These are phyloP conservation scores for Mycena sp. DNA, from an alignment of 1,284 basidiomycete species.

Conservation along the genomic window DNA sequence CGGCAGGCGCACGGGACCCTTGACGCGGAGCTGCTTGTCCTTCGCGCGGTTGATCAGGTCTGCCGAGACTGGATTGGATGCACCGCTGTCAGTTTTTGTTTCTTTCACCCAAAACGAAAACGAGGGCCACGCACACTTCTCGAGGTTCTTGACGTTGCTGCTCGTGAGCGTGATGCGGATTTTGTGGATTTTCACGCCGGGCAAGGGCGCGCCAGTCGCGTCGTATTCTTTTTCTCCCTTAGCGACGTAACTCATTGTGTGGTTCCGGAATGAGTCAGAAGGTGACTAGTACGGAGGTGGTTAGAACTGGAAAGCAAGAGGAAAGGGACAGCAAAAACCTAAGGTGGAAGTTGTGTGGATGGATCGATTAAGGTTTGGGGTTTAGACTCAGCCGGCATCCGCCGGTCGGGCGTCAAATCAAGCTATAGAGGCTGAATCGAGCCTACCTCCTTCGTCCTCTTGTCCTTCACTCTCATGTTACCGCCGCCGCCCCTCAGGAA, in stretches of 20 bases:
- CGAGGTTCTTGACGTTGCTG: slow-evolving; percentile 97
- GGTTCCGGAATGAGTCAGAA: slow-evolving; percentile 72
- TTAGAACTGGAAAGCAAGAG: no score
- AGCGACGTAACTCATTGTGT: slow-evolving; percentile 99
- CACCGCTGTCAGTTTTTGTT: slow-evolving; percentile 5
- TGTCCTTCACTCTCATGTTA: no score
- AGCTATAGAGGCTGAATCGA: no score
- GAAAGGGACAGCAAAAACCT: no score
- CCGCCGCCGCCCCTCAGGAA: no score
- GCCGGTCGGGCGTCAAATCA: no score
- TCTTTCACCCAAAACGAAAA: background rate
- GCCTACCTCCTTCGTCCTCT: no score
- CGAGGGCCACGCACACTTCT: slow-evolving; percentile 83
- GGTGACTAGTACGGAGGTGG: no score
- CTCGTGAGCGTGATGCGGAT: slow-evolving; percentile 99
- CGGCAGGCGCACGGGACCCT: slow-evolving; percentile 98
- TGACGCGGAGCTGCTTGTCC: slow-evolving; percentile 99
- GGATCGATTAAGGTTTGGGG: no score
- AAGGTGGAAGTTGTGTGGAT: no score
- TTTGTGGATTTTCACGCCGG: slow-evolving; percentile 96
- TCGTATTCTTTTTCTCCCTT: slow-evolving; percentile 99
- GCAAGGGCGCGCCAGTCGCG: slow-evolving; percentile 86
- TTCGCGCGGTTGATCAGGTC: slow-evolving; percentile 99
- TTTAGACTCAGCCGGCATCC: no score
- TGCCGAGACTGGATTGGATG: slow-evolving; percentile 88